Conservation (phyloP, 2,329 filamentous ascomycete species). For the Monilinia vaccinii-corymbosi region DNA sequence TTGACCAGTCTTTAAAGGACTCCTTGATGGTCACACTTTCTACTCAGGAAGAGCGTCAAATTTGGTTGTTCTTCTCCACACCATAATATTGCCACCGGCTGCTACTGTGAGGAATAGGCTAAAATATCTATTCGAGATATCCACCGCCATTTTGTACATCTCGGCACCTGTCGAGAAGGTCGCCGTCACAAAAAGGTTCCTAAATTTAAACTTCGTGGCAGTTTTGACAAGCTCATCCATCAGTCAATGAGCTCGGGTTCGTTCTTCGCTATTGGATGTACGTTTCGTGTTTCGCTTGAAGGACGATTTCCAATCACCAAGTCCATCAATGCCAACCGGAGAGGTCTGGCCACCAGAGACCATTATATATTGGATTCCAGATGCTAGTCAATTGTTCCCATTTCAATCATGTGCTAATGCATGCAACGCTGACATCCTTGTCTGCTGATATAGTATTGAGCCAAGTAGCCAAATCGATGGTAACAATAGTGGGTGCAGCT, state of each 20-base stretch:
- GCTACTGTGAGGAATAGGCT: neutral
- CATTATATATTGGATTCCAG: neutral
- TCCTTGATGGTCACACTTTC: constrained; percentile 22
- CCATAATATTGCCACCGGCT: neutral
- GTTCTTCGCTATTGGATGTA: too few relatives aligned
- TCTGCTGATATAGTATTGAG: neutral
- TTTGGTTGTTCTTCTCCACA: neutral
- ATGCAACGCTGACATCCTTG: neutral
- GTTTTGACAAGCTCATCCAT: neutral
- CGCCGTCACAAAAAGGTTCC: neutral
- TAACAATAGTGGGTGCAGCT: too few relatives aligned
- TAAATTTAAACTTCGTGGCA: neutral
- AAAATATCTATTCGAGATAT: neutral
- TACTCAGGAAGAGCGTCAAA: constrained; percentile 9
- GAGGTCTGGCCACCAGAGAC: neutral
- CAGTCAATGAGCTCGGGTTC: constrained; percentile 7
- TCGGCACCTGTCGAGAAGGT: neutral
- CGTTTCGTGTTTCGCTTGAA: too few relatives aligned
- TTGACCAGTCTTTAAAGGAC: constrained; percentile 25
- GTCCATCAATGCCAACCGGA: neutral
- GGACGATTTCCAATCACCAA: neutral
- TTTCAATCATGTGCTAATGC: neutral
- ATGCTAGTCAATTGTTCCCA: neutral
- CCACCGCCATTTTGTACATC: neutral
- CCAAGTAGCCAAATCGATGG: neutral